A percentile compares a stretch with the other conserved stretches of the same genome.
These are phyloP conservation scores for Amanita pseudoporphyria DNA, from an alignment of 768 basidiomycete genomes.

Conservation along the genomic window DNA sequence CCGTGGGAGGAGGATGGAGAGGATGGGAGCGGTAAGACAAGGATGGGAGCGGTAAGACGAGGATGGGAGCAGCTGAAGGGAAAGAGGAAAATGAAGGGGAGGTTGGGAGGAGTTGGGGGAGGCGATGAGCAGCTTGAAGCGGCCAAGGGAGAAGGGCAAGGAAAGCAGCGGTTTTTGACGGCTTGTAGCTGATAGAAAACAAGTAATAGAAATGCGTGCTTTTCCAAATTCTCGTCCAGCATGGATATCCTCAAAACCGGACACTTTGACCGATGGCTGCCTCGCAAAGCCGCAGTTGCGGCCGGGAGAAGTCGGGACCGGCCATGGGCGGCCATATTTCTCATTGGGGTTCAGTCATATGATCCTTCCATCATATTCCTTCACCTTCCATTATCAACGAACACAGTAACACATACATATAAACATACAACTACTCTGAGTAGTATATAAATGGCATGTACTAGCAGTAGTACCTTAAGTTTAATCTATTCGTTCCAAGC, in stretches of 20 bases:
- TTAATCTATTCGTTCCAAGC: too few species aligned
- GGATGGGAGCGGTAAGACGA: too few species aligned
- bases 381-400: too few species aligned
- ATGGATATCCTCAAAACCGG: background rate
- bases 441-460: too few species aligned
- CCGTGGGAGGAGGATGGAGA: too few species aligned
- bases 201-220: background rate
- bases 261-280: background rate
- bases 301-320: background rate
- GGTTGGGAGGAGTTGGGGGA: background rate
- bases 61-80: too few species aligned
- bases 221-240: background rate
- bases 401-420: too few species aligned
- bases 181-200: constrained; percentile 1
- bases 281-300: constrained; percentile 1
- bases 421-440: too few species aligned
- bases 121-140: background rate
- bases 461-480: too few species aligned
- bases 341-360: too few species aligned
- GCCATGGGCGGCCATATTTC: background rate
- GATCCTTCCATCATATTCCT: too few species aligned
- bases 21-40: background rate
- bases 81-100: background rate
- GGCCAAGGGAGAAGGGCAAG: background rate
- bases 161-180: background rate